phyloP scores from a whole-genome alignment of 2,329 filamentous ascomycete genomes.

The Botrytis hyacinthi region DNA sequence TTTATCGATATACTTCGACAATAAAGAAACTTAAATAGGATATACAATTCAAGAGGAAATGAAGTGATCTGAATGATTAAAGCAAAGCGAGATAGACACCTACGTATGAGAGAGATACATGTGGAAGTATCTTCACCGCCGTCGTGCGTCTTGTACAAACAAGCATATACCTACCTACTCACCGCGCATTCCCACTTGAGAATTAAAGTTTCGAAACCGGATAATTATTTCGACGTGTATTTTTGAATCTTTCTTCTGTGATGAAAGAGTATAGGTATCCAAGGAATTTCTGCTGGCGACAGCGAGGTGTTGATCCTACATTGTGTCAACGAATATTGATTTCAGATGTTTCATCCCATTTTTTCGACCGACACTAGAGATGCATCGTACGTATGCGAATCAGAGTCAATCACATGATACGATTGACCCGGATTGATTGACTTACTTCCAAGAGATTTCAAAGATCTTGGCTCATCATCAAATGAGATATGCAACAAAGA shows the following conservation, averaged over 20 bases:
- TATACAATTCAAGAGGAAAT: not conserved
- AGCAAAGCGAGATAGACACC: not conserved
- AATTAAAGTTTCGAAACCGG: not conserved
- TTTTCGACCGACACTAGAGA: not conserved
- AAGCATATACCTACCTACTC: not conserved
- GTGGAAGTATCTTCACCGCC: not conserved
- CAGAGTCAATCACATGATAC: not conserved
- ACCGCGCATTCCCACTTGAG: conserved; percentile 1
- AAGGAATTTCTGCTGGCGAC: not conserved
- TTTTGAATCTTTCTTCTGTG: not conserved
- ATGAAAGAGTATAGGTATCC: not conserved
- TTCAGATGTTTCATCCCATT: not conserved
- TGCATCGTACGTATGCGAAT: not conserved
- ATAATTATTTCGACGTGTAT: not conserved
- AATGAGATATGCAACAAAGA: not conserved
- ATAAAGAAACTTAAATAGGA: not conserved
- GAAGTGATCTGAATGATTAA: not conserved
- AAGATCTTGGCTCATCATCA: not conserved
- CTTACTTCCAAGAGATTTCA: not conserved
- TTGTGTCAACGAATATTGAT: not conserved
- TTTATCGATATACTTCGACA: not conserved
- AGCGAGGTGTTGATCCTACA: not conserved
- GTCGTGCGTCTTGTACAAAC: not conserved
- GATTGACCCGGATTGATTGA: not conserved
- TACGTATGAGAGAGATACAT: not conserved